Evolutionary conservation across 2,329 filamentous ascomycete species (phyloP).

Genomic region (Nigrospora oryzae): DNA sequence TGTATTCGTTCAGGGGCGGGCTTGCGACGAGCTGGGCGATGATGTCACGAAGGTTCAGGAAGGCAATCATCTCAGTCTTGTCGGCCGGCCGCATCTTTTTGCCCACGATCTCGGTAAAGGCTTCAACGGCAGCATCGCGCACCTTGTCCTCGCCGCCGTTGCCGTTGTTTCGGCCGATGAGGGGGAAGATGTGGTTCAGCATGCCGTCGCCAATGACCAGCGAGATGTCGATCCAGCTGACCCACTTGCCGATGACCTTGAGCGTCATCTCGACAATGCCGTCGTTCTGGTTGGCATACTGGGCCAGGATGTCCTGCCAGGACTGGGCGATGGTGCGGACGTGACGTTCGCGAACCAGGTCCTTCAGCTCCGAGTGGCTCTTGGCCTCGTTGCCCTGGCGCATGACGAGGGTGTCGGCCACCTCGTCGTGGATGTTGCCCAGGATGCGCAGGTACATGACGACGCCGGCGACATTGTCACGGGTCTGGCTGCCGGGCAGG

Average conservation of each 20-base stretch:
- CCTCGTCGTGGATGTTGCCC: constrained; percentile 89
- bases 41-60: constrained; percentile 80
- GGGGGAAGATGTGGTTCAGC: constrained; percentile 74
- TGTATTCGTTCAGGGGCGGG: constrained; percentile 68
- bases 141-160: constrained; percentile 65
- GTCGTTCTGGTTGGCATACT: constrained; percentile 65
- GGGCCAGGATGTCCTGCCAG: constrained; percentile 83
- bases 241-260: constrained; percentile 91
- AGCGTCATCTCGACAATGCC: constrained; percentile 78
- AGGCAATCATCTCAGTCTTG: constrained; percentile 89
- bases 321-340: constrained; percentile 80
- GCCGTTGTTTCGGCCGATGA: constrained; percentile 67
- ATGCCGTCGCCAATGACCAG: constrained; percentile 86
- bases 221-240: constrained; percentile 97
- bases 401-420: constrained; percentile 82
- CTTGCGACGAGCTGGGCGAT: constrained; percentile 80
- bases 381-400: constrained; percentile 72
- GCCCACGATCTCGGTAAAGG: constrained; percentile 88
- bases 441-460: constrained; percentile 84
- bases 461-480: constrained; percentile 67
- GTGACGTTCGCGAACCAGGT: constrained; percentile 77
- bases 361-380: constrained; percentile 83
- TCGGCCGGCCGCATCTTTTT: constrained; percentile 96
- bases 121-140: constrained; percentile 84
- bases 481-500: constrained; percentile 45